phyloP scores from a whole-genome alignment of 2,329 filamentous ascomycete genomes.

The Colletotrichum sp. region DNA sequence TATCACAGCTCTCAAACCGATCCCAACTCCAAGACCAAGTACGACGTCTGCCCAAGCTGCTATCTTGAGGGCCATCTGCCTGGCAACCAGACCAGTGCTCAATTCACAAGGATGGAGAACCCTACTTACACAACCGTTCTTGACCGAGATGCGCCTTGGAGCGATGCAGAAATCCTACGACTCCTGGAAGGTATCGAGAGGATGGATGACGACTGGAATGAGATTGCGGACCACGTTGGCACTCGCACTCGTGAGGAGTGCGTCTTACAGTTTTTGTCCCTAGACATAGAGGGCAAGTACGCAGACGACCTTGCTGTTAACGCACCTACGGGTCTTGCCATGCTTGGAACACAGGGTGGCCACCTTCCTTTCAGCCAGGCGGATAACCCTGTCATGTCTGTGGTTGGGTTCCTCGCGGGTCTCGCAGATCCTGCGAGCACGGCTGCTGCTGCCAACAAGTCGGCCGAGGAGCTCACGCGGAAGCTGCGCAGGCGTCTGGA shows the following conservation, averaged over 20 bases:
- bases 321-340: slow-evolving; percentile 62
- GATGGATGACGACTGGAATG: slow-evolving; percentile 95
- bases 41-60: slow-evolving; percentile 91
- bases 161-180: slow-evolving; percentile 85
- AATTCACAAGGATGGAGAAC: slow-evolving; percentile 91
- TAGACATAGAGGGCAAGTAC: slow-evolving; percentile 98
- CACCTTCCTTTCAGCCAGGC: slow-evolving; percentile 84
- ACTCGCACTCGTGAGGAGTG: slow-evolving; percentile 94
- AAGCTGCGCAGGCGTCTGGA: slow-evolving; percentile 82
- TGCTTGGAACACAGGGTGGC: slow-evolving; percentile 76
- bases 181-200: slow-evolving; percentile 90
- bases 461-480: slow-evolving; percentile 84
- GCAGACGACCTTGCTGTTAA: slow-evolving; percentile 70
- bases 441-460: slow-evolving; percentile 87
- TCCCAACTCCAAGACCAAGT: slow-evolving; percentile 71
- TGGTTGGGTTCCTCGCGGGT: slow-evolving; percentile 91
- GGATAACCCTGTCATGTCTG: slow-evolving; percentile 96
- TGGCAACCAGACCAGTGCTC: slow-evolving; percentile 74
- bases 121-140: slow-evolving; percentile 78
- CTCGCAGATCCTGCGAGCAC: slow-evolving; percentile 90
- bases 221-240: slow-evolving; percentile 89
- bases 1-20: slow-evolving; percentile 64
- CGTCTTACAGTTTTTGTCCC: slow-evolving; percentile 92
- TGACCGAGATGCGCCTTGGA: slow-evolving; percentile 89
- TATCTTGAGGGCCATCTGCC: slow-evolving; percentile 86